phyloP scores from a whole-genome alignment of 2,329 filamentous ascomycete genomes.

The Diplodia seriata region DNA sequence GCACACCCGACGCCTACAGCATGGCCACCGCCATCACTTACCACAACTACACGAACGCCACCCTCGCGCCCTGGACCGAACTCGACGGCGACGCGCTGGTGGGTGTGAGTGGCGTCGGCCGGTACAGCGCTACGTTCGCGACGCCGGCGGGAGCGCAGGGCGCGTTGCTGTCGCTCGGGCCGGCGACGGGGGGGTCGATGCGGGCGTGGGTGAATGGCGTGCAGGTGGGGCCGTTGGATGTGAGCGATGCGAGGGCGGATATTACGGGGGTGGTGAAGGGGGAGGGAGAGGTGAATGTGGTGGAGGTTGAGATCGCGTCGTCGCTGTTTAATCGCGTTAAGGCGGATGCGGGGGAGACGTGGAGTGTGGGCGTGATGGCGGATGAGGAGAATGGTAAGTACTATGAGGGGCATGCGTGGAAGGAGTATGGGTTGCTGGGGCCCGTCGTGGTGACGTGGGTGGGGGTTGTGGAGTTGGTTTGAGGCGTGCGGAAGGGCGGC shows the following conservation, averaged over 20 bases:
- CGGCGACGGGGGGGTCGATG: conserved; percentile 43
- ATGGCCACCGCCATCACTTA: conserved; percentile 42
- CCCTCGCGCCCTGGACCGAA: conserved; percentile 46
- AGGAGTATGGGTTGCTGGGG: conserved; percentile 35
- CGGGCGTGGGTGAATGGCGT: conserved; percentile 42
- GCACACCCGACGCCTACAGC: conserved; percentile 46
- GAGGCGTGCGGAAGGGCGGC: no score
- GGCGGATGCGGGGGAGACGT: conserved; percentile 34
- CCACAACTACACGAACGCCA: conserved; percentile 38
- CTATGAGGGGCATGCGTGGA: conserved; percentile 31
- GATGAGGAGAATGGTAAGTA: conserved; percentile 33
- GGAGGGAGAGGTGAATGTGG: conserved; percentile 34
- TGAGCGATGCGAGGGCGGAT: conserved; percentile 38
- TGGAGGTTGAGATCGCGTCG: conserved; percentile 43
- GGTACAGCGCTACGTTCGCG: conserved; percentile 43
- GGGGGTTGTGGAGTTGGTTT: conserved; percentile 8
- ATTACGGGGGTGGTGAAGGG: conserved; percentile 37
- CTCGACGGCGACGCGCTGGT: conserved; percentile 41
- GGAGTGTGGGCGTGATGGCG: conserved; percentile 34
- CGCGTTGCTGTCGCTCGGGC: conserved; percentile 41
- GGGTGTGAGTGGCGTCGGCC: conserved; percentile 49
- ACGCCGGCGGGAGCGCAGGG: conserved; percentile 35
- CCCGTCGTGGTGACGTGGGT: conserved; percentile 32
- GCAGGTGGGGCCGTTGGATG: conserved; percentile 43
- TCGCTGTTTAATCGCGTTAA: conserved; percentile 43